Base-by-base conservation (phyloP, 371 early-diverging fungal genomes). In the Catenaria anguillulae region DNA sequence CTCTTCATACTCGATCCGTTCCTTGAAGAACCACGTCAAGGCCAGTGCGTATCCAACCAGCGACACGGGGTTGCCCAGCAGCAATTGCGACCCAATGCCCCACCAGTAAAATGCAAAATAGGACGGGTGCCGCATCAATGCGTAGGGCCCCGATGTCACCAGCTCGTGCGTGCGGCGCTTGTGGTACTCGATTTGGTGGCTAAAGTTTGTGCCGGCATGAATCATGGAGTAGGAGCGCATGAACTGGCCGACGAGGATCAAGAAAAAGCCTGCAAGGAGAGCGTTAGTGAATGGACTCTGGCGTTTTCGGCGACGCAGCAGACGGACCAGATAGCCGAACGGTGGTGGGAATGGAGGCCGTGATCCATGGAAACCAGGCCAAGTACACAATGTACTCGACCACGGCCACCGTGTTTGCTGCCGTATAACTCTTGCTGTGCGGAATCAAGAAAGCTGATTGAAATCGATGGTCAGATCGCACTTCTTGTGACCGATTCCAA, bases 71-170 rank as follows among this genome's bases (percentile, higher is more conserved):
- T 92, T 92, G 60, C 76, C 70, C 61, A 86, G 66, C 56, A 85
- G 60, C 4, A 85, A 55, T 67, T 90, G 90, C 1, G 82, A 76
- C 23, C 84, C 83, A 23, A 86, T 33, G 0, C 82, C 88, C 88
- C 88, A 92, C 74, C 84, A 87, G 67, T 83, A 89, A 67, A 90
- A 92, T 35, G 87, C 90, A 66, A 89, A 84, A 65, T 92, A 92
- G 40, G 90, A 82, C n/a, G 93, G 93, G 68, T 92, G 93, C 24
- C 93, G 84, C 71, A 88, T 76, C 24, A 77, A 84, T 82, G 75
- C 74, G 73, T 90, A 91, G 45, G 90, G 77, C 26, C 92, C 90
- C 36, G 75, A 76, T 0, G 81, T 85, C 13, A 92, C 86, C 8
- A 92, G 77, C 24, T 71, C 74, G 71, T 92, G 92, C 33, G 80